A percentile compares a stretch with the other conserved stretches of the same genome.
phyloP scores from a whole-genome alignment of 345 rosid species.

The Camelina hispida region DNA sequence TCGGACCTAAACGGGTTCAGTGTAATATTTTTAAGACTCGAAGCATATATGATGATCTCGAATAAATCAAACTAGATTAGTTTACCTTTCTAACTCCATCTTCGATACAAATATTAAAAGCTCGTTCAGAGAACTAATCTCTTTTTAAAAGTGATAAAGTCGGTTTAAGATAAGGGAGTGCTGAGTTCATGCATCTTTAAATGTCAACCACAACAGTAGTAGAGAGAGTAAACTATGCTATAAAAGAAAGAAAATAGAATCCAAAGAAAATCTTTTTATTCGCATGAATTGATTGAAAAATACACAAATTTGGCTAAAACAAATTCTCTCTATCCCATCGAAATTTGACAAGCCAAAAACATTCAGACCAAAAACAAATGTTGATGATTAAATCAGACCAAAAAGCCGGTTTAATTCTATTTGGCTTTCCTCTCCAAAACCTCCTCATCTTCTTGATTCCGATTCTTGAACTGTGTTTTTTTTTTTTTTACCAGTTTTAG shows the following conservation, averaged over 20 bases:
- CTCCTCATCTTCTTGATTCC: conserved; percentile 20
- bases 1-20: too few relatives aligned
- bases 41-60: too few relatives aligned
- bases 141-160: conserved; percentile 34
- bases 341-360: neutral
- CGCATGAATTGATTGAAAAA: conserved; percentile 16
- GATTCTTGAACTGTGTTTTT: conserved; percentile 2
- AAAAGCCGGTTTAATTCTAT: neutral
- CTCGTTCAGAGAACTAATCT: conserved; percentile 9
- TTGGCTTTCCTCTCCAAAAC: neutral
- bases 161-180: conserved; percentile 26
- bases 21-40: too few relatives aligned
- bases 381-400: conserved; percentile 6
- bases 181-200: conserved; percentile 39
- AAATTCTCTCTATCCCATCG: conserved; percentile 17
- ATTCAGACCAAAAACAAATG: conserved; percentile 14
- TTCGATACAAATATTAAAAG: conserved; percentile 17
- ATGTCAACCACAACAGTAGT: conserved; percentile 33
- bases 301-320: conserved; percentile 17
- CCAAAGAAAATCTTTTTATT: conserved; percentile 27
- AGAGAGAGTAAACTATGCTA: conserved; percentile 3
- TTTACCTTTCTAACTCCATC: conserved; percentile 34
- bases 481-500: neutral
- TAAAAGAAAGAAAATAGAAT: conserved; percentile 20
- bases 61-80: too few relatives aligned